Evolutionary conservation across 495 filamentous ascomycete species (phyloP).

Genomic region (Penicillium psychrofluorescens): DNA sequence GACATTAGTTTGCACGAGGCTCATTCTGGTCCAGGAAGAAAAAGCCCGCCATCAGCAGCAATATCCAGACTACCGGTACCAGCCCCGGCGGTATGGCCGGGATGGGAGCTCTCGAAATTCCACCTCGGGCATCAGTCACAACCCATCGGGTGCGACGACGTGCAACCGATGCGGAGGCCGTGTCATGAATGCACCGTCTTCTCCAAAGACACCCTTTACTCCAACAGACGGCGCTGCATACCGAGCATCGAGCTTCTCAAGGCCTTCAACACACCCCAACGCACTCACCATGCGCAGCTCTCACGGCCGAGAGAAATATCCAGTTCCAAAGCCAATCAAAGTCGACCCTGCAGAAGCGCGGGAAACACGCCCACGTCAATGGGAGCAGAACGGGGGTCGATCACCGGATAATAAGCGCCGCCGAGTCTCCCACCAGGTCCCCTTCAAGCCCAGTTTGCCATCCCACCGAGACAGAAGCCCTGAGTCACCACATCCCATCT

Average conservation of each 20-base stretch:
- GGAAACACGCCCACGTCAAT: constrained; percentile 16
- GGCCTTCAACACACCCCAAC: constrained; percentile 10
- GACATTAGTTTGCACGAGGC: not conserved
- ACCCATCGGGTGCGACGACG: constrained; percentile 29
- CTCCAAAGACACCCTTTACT: constrained; percentile 33
- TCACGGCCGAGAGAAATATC: constrained; percentile 14
- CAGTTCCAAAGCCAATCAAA: constrained; percentile 14
- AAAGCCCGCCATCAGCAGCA: constrained; percentile 83
- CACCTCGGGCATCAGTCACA: constrained; percentile 31
- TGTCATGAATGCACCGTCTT: constrained; percentile 38
- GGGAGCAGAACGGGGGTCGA: constrained; percentile 16
- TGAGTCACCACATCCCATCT: constrained; percentile 23
- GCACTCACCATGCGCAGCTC: constrained; percentile 14
- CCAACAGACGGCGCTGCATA: constrained; percentile 8
- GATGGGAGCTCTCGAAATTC: constrained; percentile 26
- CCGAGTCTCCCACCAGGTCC: constrained; percentile 27
- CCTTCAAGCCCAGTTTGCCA: constrained; percentile 16
- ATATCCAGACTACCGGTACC: constrained; percentile 91
- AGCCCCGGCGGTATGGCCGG: constrained; percentile 73
- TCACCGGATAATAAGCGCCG: constrained; percentile 53
- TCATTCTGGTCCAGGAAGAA: constrained; percentile 55
- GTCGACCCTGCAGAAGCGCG: constrained; percentile 16
- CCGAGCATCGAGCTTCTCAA: constrained; percentile 11
- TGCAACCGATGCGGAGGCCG: constrained; percentile 39
- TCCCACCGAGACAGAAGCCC: constrained; percentile 27